Evolutionary conservation across 2,329 filamentous ascomycete genomes (phyloP), one percentile per base, ranked within the genome.

Genomic region (Fusarium domesticum): DNA sequence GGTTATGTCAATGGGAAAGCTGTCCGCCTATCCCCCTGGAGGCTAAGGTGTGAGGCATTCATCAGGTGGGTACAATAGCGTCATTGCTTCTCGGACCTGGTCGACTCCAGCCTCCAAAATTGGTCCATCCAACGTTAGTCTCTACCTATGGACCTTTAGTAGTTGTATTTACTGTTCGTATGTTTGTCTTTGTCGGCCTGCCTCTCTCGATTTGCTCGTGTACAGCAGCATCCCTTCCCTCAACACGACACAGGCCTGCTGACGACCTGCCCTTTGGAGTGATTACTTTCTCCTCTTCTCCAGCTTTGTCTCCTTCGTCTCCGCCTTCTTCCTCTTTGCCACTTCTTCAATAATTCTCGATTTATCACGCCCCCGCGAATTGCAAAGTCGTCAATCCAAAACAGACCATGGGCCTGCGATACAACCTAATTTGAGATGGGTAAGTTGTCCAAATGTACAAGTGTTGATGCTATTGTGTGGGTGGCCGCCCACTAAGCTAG

Each of bases 361-460:
- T 28, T 8, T 10, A 8, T 28, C 47, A 19, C 31, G 47, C 30
- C 38, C 16, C 35, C 54, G 54, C 47, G 41, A 42, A 42, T 40
- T 50, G 35, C 35, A 50, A 38, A 55, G 53, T 43, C 37, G 33
- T 37, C 44, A 49, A 47, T 20, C 44, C 45, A 39, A 34, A 39
- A 51, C 45, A 52, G 62, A 65, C 54, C 59, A 66, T 66, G 64
- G 59, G 63, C 59, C 51, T 62, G 50, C 50, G 46, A 44, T 35
- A 50, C 48, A 58, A 54, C 46, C 54, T 53, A 48, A 61, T 57
- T 57, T 61, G 54, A 66, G 59, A 66, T 66, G 63, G 63, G 63
- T 66, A 53, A 65, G 63, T 66, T 48, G 35, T 28, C 23, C 23
- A 28, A 11, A 12, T 28, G 23, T 28, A 11, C 23, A 28, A 37